Evolutionary conservation across 148 eudicot genomes (phyloP), one percentile per base, ranked within the genome.

Genomic region (Arbutus unedo): DNA sequence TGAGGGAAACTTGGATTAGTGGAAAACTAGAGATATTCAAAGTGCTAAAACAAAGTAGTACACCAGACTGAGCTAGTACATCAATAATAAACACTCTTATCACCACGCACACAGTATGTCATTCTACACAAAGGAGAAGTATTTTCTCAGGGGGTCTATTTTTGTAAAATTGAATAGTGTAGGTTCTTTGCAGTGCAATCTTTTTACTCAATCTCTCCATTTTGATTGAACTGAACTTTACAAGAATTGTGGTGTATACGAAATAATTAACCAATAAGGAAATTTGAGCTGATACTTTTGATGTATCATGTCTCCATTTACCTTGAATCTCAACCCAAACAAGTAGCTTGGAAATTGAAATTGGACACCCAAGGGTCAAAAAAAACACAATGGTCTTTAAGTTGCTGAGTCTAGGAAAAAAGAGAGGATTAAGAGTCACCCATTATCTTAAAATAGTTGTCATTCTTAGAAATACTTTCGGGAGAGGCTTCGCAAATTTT

Each of bases 291-390:
- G 71, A 66, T 66, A 66, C 15, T 14, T 23, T 66, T 25, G 71
- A 66, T 66, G 51, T 48, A 21, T n/a, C 38, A 66, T 66, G 51
- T 48, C 50, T n/a, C 38, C 55, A 48, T 48, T 74, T 48, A 18
- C 18, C 51, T 41, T 16, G 75, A 44, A 74, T 16, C 9, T 47
- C 51, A 74, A 48, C 38, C 54, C 31, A n/a, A 18, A 15, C 77
- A 48, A 74, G 38, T n/a, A 74, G 51, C 77, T 74, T 74, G 77
- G 55, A 74, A 48, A 6, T 44, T 74, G 53, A 74, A 74, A 74
- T 10, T 7, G 55, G 25, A 48, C 15, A 19, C 25, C 16, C 25
- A 19, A 10, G 14, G 56, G 71, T 1, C 0, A 48, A 74, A 21
- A 21, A 75, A 47, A n/a, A 2, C 56, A 21, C 31, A 51, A 21